Conservation (phyloP, 2,329 filamentous ascomycete species). For the Xylaria sp. region DNA sequence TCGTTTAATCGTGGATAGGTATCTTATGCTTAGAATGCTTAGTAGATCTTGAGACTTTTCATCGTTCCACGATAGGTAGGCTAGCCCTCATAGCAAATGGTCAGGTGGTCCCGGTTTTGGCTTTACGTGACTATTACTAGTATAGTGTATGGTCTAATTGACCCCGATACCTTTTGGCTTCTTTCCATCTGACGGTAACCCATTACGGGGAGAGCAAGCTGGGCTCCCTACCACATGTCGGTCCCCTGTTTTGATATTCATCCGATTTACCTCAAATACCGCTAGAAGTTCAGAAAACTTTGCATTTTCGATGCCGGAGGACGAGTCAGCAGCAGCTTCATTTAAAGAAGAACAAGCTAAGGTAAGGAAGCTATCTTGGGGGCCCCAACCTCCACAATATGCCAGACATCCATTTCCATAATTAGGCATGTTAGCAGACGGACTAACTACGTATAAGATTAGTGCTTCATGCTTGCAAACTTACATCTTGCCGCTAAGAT, state of each 20-base stretch:
- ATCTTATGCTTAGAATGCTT: background rate
- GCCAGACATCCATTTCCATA: constrained; percentile 10
- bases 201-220: background rate
- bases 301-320: background rate
- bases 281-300: background rate
- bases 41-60: background rate
- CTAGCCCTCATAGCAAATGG: constrained; percentile 13
- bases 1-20: background rate
- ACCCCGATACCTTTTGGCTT: constrained; percentile 8
- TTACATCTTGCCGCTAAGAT: background rate
- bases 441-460: background rate
- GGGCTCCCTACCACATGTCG: background rate
- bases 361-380: background rate
- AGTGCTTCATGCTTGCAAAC: background rate
- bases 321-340: background rate
- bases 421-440: background rate
- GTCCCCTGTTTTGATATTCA: too few species aligned
- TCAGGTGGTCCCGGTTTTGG: constrained; percentile 18
- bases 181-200: constrained; percentile 11
- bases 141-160: constrained; percentile 24
- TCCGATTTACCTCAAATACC: background rate
- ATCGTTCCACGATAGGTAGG: background rate
- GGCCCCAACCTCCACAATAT: constrained; percentile 1
- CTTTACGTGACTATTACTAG: constrained; percentile 23
- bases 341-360: background rate